Conservation (phyloP, 1,284 basidiomycete genomes). For the Irpex rosettiformis region DNA sequence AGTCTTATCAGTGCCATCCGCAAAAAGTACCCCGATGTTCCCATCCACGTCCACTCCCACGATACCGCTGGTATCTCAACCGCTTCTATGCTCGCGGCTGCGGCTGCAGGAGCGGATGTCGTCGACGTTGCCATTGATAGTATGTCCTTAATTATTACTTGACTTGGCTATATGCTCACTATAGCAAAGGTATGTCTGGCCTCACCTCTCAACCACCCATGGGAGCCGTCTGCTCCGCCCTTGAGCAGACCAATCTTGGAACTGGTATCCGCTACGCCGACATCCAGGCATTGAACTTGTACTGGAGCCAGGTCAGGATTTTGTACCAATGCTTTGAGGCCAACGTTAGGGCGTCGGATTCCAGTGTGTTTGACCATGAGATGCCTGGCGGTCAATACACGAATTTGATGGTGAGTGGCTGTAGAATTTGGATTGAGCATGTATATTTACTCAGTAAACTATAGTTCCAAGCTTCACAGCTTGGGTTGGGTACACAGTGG, state of each 20-base stretch:
- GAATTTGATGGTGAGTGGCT: conserved; percentile 75
- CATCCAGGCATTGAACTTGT: conserved; percentile 95
- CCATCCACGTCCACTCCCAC: conserved; percentile 99
- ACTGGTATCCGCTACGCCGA: conserved; percentile 98
- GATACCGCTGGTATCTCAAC: conserved; percentile 99
- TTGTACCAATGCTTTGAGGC: conserved; percentile 98
- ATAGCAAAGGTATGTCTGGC: conserved; percentile 86
- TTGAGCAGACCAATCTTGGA: conserved; percentile 94
- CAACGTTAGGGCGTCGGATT: conserved; percentile 95
- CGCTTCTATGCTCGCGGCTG: conserved; percentile 94
- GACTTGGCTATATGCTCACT: neutral
- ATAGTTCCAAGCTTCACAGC: conserved; percentile 97
- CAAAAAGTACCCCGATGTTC: conserved; percentile 94
- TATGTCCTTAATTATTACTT: conserved; percentile 35
- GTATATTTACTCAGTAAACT: neutral
- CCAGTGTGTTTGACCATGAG: conserved; percentile 98
- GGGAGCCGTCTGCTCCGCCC: conserved; percentile 92
- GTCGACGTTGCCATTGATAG: conserved; percentile 99
- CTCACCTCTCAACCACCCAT: conserved; percentile 98
- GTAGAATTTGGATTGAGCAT: conserved; percentile 4
- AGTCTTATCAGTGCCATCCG: conserved; percentile 93
- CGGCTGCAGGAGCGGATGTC: conserved; percentile 95
- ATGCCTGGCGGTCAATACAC: conserved; percentile 99
- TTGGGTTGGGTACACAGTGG: conserved; percentile 98
- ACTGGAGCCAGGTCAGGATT: conserved; percentile 97